Percentiles rank a stretch among this genome's conserved stretches.
These are phyloP conservation scores for Parasitella parasitica DNA, from an alignment of 371 early-diverging fungal genomes.

Conservation along the genomic window DNA sequence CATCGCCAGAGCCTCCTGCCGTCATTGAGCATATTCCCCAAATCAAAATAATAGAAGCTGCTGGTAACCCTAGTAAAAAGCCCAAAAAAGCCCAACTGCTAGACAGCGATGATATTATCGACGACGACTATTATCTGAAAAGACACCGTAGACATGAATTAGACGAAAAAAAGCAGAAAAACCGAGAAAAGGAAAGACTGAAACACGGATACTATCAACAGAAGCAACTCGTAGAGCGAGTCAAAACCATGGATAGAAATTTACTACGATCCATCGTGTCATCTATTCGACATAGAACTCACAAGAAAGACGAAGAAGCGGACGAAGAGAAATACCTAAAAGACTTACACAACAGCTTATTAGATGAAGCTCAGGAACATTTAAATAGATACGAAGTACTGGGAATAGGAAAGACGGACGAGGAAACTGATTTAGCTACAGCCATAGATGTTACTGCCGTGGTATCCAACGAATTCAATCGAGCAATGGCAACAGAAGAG, in stretches of 20 bases:
- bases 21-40: constrained; percentile 13
- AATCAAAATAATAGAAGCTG: neutral
- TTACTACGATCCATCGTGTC: constrained; percentile 39
- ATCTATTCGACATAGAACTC: constrained; percentile 35
- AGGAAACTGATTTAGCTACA: neutral
- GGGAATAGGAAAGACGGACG: constrained; percentile 32
- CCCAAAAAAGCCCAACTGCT: neutral
- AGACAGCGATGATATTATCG: constrained; percentile 3
- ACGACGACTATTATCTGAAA: constrained; percentile 60
- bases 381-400: constrained; percentile 53
- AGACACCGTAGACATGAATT: constrained; percentile 64
- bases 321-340: constrained; percentile 33
- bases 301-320: constrained; percentile 2
- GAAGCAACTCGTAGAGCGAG: constrained; percentile 57
- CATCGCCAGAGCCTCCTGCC: neutral
- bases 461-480: constrained; percentile 11
- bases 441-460: neutral
- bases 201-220: constrained; percentile 66
- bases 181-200: constrained; percentile 64
- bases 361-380: constrained; percentile 56
- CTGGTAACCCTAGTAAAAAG: neutral
- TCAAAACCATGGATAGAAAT: constrained; percentile 52
- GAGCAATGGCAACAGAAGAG: constrained; percentile 5
- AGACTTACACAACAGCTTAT: constrained; percentile 41
- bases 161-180: constrained; percentile 66